Base-by-base conservation (phyloP, 1,284 basidiomycete species). In the Rhodotorula sp. region DNA sequence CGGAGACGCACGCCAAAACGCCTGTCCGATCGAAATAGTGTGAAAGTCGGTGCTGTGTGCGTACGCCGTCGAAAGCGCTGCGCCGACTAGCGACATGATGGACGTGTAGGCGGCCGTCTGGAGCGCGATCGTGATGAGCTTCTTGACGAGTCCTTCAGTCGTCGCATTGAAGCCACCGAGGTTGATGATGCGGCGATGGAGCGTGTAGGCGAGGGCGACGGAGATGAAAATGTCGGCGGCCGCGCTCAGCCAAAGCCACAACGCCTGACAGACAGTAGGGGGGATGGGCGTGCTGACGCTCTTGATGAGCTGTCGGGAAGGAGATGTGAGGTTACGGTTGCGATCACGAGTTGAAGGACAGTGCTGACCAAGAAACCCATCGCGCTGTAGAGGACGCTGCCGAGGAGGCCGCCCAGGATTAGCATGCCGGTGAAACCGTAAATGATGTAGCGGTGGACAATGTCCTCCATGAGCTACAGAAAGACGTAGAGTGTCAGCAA, bases 191-290 rank as follows among this genome's bases (percentile, higher is more conserved):
- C 67, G 60, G 15, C 30, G 20, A 27, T 53, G 34, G 8, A 72
- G 61, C 32, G 59, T 67, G 32, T 47, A 58, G 15, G 64, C 49
- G 54, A 72, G 59, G 1, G 67, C 71, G 44, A 61, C 6, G 15
- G 71, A 68, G 32, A 72, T 64, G 51, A 62, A 52, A n/a, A 53
- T 9, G 51, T 71, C 70, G 44, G 63, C 70, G 8, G 36, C 44
- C 11, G 66, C 66, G 19, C 30, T 59, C 1, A 44, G n/a, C 59
- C 62, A 71, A 0, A 68, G 63, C 70, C 70, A 71, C 24, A 71
- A 20, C 19, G 67, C 44, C 19, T 61, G 39, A 13, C 39, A 44
- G 19, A 44, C 9, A 17, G 39, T 44, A 10, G 39, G 39, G 7
- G 39, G 39, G 39, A 44, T 44, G 39, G 39, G 39, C 7, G 39